These are phyloP conservation scores for Cudoniella acicularis DNA, from an alignment of 495 filamentous ascomycete genomes.

Conservation along the genomic window DNA sequence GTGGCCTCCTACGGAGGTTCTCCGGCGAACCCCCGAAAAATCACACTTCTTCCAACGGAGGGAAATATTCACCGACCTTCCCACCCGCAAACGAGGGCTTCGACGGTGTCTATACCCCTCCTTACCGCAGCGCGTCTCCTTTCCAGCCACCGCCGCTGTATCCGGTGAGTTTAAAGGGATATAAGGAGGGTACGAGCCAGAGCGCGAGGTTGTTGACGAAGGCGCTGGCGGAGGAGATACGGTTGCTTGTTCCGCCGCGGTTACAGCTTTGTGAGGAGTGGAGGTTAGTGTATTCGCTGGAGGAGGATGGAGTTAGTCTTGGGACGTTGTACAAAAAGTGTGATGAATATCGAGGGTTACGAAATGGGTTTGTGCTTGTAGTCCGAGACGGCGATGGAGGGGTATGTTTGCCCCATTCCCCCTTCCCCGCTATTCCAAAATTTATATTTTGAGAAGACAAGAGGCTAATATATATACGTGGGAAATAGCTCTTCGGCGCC, in stretches of 20 bases:
- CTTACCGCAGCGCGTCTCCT: constrained; percentile 49
- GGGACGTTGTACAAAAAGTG: constrained; percentile 81
- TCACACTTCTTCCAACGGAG: neutral
- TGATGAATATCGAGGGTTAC: constrained; percentile 54
- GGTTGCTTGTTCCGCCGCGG: constrained; percentile 79
- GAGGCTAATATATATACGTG: constrained; percentile 2
- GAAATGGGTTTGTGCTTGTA: constrained; percentile 83
- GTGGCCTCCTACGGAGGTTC: constrained; percentile 26
- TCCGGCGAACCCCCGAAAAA: constrained; percentile 16
- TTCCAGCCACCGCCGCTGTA: constrained; percentile 60
- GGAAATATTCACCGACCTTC: neutral
- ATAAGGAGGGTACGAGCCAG: constrained; percentile 27
- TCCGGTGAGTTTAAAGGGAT: constrained; percentile 44
- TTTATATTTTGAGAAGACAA: neutral
- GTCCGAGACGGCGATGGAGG: constrained; percentile 71
- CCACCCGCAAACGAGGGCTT: neutral
- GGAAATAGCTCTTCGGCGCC: constrained; percentile 74
- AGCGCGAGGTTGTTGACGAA: constrained; percentile 54
- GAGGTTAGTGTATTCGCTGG: constrained; percentile 84
- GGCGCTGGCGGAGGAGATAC: constrained; percentile 87
- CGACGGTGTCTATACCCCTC: constrained; percentile 37
- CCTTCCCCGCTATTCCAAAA: neutral
- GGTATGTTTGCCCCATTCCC: constrained; percentile 43
- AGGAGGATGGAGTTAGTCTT: constrained; percentile 85
- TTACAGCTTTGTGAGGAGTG: constrained; percentile 85